phyloP scores from a whole-genome alignment of 1,284 basidiomycete genomes.

The Lignosus rhinocerotis region DNA sequence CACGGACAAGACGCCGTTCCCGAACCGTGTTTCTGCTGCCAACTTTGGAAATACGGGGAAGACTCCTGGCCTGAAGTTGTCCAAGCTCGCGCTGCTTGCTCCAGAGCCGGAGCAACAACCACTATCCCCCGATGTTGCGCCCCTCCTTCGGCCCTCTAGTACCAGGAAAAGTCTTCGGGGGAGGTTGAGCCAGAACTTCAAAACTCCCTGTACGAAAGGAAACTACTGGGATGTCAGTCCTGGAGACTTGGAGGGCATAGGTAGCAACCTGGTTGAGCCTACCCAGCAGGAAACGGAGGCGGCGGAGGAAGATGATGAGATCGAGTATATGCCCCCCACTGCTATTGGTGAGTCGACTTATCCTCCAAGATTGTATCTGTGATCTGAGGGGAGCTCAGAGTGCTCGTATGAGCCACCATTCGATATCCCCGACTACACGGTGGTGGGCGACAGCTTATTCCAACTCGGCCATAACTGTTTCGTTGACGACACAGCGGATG shows the following conservation, averaged over 20 bases:
- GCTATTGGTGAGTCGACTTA: slow-evolving; percentile 49
- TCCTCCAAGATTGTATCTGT: background rate
- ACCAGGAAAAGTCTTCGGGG: slow-evolving; percentile 47
- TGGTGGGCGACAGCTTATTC: slow-evolving; percentile 28
- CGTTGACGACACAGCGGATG: slow-evolving; percentile 32
- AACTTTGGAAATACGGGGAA: slow-evolving; percentile 21
- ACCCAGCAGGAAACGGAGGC: slow-evolving; percentile 38
- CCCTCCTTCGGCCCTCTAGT: slow-evolving; percentile 60
- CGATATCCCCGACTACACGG: slow-evolving; percentile 36
- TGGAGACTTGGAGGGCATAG: slow-evolving; percentile 44
- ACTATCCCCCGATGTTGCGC: slow-evolving; percentile 24
- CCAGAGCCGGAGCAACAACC: slow-evolving; percentile 27
- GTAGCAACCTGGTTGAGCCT: slow-evolving; percentile 28
- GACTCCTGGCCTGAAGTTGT: slow-evolving; percentile 36
- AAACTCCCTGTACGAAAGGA: slow-evolving; percentile 68
- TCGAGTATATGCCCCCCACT: slow-evolving; percentile 79
- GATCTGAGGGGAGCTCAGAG: slow-evolving; percentile 21
- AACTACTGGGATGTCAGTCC: slow-evolving; percentile 77
- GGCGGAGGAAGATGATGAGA: slow-evolving; percentile 59
- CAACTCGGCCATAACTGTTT: slow-evolving; percentile 27
- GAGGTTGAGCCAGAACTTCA: slow-evolving; percentile 40
- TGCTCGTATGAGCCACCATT: slow-evolving; percentile 37
- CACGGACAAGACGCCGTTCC: slow-evolving; percentile 54
- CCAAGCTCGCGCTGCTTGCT: slow-evolving; percentile 35
- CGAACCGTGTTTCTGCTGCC: slow-evolving; percentile 47